These are phyloP conservation scores for Dactylellina leptospora DNA, from an alignment of 2,329 filamentous ascomycete species.

Conservation along the genomic window DNA sequence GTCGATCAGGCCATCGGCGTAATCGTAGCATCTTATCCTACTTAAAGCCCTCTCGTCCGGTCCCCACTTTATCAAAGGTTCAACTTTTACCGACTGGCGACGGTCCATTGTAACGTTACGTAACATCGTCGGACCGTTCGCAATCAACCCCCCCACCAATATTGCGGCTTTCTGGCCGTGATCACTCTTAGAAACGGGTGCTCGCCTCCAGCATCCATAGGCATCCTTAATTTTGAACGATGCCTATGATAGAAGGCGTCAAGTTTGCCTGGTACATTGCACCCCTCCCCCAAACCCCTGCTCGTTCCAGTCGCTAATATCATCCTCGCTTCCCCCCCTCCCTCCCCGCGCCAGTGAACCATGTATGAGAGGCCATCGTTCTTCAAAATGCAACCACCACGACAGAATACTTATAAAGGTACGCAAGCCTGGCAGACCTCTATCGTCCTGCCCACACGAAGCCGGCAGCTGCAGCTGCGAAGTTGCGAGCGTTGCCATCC, in stretches of 20 bases:
- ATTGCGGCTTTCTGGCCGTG: not conserved
- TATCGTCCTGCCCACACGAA: slow-evolving; percentile 63
- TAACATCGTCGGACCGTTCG: too few species aligned
- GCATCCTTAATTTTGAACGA: slow-evolving; percentile 13
- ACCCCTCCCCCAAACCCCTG: not conserved
- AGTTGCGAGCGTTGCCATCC: slow-evolving; percentile 56
- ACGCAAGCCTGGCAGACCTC: slow-evolving; percentile 63
- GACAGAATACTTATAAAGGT: slow-evolving; percentile 65
- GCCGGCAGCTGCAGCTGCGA: slow-evolving; percentile 55
- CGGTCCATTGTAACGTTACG: slow-evolving; percentile 27
- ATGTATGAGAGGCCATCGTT: slow-evolving; percentile 64
- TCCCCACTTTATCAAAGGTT: not conserved
- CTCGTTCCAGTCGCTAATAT: not conserved
- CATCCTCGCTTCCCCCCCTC: too few species aligned
- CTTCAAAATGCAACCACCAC: slow-evolving; percentile 64
- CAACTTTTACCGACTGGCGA: slow-evolving; percentile 6
- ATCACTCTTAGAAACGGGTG: not conserved
- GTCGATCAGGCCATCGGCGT: slow-evolving; percentile 8
- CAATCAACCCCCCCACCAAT: not conserved
- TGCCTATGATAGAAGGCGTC: slow-evolving; percentile 56
- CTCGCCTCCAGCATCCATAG: not conserved
- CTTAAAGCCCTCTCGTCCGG: slow-evolving; percentile 8
- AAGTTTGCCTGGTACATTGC: slow-evolving; percentile 57
- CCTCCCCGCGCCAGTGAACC: slow-evolving; percentile 62
- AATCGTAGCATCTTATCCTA: not conserved